These are phyloP conservation scores for Penicillium sp. DNA, from an alignment of 2,329 filamentous ascomycete genomes.

Conservation along the genomic window DNA sequence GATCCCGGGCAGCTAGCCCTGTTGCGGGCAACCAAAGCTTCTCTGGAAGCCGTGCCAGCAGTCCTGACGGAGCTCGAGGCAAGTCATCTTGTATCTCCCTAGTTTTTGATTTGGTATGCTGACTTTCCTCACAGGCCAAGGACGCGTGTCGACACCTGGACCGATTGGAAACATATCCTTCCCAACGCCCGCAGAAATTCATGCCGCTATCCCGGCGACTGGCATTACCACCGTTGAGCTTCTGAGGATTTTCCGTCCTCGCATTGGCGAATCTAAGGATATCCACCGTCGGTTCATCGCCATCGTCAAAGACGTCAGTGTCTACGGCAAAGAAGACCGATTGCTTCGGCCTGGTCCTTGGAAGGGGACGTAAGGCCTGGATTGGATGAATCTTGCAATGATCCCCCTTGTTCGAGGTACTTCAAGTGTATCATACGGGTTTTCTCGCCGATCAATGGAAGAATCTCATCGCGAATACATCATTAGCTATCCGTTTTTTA, in stretches of 20 bases:
- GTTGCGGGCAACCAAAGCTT: slow-evolving; percentile 29
- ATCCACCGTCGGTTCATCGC: slow-evolving; percentile 45
- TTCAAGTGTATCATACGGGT: not conserved
- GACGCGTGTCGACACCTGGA: slow-evolving; percentile 33
- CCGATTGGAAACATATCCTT: slow-evolving; percentile 33
- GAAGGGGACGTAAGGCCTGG: slow-evolving; percentile 25
- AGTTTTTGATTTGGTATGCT: not conserved
- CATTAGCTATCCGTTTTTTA: too few relatives aligned
- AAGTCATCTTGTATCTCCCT: slow-evolving; percentile 6
- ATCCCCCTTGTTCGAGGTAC: not conserved
- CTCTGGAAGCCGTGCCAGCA: slow-evolving; percentile 40
- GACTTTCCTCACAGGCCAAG: slow-evolving; percentile 21
- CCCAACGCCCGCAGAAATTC: slow-evolving; percentile 48
- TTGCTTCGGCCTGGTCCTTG: slow-evolving; percentile 40
- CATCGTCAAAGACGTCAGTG: slow-evolving; percentile 46
- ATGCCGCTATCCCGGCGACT: slow-evolving; percentile 46
- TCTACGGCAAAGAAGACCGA: slow-evolving; percentile 45
- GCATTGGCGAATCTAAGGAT: slow-evolving; percentile 43
- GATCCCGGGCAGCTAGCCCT: slow-evolving; percentile 51
- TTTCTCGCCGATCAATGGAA: not conserved
- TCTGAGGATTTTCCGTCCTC: slow-evolving; percentile 44
- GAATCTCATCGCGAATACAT: not conserved
- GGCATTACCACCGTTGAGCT: slow-evolving; percentile 48
- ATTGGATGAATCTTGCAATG: not conserved
- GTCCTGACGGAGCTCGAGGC: slow-evolving; percentile 38